Evolutionary conservation across 305 asterid species (phyloP).

Genomic region (Andrographis paniculata): DNA sequence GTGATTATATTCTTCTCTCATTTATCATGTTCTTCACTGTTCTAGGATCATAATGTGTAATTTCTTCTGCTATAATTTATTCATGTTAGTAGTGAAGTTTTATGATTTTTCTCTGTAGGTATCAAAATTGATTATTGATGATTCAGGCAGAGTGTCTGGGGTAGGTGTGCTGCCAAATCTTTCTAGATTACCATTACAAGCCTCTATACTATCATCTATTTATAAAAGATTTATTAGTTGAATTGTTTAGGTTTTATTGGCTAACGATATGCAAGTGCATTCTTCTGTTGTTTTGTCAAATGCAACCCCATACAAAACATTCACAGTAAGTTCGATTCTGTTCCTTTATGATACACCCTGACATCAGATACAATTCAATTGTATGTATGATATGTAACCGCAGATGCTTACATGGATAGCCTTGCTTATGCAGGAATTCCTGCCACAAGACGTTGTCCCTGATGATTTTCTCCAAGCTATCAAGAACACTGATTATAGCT

Average conservation of each 20-base stretch:
- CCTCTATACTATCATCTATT: constrained; percentile 13
- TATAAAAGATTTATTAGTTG: constrained; percentile 21
- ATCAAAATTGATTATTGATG: constrained; percentile 47
- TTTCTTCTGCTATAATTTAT: constrained; percentile 10
- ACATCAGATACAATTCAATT: constrained; percentile 6
- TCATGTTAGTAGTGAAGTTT: constrained; percentile 7
- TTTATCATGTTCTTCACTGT: neutral
- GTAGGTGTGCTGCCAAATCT: constrained; percentile 34
- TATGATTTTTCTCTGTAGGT: constrained; percentile 37
- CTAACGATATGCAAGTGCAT: constrained; percentile 63
- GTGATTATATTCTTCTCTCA: neutral
- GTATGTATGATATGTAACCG: neutral
- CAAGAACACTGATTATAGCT: constrained; percentile 73
- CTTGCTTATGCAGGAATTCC: constrained; percentile 57
- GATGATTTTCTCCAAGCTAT: constrained; percentile 55
- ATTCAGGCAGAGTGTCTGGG: constrained; percentile 65
- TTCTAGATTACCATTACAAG: constrained; percentile 17
- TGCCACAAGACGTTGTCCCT: constrained; percentile 65
- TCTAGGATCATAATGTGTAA: constrained; percentile 7
- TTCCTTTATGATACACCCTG: constrained; percentile 12
- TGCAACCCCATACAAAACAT: constrained; percentile 96
- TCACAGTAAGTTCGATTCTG: constrained; percentile 41
- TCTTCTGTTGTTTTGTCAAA: constrained; percentile 86
- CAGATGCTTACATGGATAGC: constrained; percentile 15
- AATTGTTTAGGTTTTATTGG: constrained; percentile 60